Conservation (phyloP, 2,329 filamentous ascomycete species). For the Hyphodiscus sp. region DNA sequence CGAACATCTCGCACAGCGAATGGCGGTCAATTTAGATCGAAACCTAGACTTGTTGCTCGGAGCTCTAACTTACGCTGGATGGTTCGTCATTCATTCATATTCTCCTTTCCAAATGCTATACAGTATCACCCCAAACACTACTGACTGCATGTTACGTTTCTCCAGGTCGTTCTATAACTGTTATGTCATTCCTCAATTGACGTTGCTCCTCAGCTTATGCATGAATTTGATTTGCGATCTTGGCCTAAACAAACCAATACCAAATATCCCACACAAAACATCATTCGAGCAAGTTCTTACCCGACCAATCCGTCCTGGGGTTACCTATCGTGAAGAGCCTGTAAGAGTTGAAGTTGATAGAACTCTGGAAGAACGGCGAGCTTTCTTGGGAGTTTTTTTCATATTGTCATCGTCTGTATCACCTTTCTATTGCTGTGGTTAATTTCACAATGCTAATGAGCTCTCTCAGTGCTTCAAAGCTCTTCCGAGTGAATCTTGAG, state of each 20-base stretch:
- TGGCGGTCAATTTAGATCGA: conserved; percentile 12
- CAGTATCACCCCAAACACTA: neutral
- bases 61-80: conserved; percentile 12
- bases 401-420: conserved; percentile 11
- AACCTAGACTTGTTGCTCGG: conserved; percentile 16
- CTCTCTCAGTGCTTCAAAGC: conserved; percentile 2
- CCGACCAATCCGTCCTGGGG: no score
- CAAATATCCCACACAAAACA: neutral
- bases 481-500: conserved; percentile 13
- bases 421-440: neutral
- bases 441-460: neutral
- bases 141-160: neutral
- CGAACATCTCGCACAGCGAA: conserved; percentile 11
- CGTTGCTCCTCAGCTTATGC: conserved; percentile 8
- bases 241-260: conserved; percentile 5
- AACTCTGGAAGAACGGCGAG: conserved; percentile 11
- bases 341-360: neutral
- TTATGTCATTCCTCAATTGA: conserved; percentile 8
- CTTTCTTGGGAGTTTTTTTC: conserved; percentile 14
- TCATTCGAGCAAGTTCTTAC: no score
- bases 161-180: conserved; percentile 14
- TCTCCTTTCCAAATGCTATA: neutral
- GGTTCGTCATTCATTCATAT: conserved; percentile 6
- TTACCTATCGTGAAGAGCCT: neutral
- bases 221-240: conserved; percentile 15